phyloP scores from a whole-genome alignment of 805 yeast species.

The Cephaloascus albidus region DNA sequence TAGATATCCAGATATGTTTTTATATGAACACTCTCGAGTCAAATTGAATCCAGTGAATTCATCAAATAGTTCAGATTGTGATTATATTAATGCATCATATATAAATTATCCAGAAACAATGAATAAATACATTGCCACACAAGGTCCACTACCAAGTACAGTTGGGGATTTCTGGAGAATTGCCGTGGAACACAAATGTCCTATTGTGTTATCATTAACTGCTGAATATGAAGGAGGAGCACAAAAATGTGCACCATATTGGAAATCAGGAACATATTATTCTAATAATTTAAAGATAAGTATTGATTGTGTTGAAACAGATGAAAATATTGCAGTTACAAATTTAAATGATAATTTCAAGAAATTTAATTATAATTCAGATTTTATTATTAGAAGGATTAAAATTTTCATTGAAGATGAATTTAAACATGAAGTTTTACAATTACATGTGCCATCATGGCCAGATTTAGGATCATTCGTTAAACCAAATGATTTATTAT shows the following conservation, averaged over 20 bases:
- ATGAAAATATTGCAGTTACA: not conserved
- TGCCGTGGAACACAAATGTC: slow-evolving; percentile 51
- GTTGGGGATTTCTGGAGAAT: slow-evolving; percentile 81
- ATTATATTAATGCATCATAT: slow-evolving; percentile 86
- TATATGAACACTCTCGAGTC: slow-evolving; percentile 82
- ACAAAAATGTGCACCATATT: slow-evolving; percentile 62
- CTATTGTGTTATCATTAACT: slow-evolving; percentile 67
- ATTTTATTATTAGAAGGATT: slow-evolving; percentile 32
- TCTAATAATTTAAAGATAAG: slow-evolving; percentile 16
- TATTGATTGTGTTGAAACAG: slow-evolving; percentile 9
- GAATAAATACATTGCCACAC: slow-evolving; percentile 68
- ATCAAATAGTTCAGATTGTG: slow-evolving; percentile 18
- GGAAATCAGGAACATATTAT: slow-evolving; percentile 53
- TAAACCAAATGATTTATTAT: slow-evolving; percentile 47
- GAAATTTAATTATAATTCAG: slow-evolving; percentile 6
- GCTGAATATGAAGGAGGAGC: slow-evolving; percentile 68
- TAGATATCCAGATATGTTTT: slow-evolving; percentile 81
- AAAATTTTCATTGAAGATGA: slow-evolving; percentile 20
- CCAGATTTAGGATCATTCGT: slow-evolving; percentile 66
- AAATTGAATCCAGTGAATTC: slow-evolving; percentile 21
- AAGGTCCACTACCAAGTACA: slow-evolving; percentile 76
- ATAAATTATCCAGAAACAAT: slow-evolving; percentile 29
- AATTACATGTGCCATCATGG: slow-evolving; percentile 77
- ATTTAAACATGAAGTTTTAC: slow-evolving; percentile 41
- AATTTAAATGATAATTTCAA: not conserved